Conservation (phyloP, 176 grass and related monocot genomes). For the Areca catechu region DNA sequence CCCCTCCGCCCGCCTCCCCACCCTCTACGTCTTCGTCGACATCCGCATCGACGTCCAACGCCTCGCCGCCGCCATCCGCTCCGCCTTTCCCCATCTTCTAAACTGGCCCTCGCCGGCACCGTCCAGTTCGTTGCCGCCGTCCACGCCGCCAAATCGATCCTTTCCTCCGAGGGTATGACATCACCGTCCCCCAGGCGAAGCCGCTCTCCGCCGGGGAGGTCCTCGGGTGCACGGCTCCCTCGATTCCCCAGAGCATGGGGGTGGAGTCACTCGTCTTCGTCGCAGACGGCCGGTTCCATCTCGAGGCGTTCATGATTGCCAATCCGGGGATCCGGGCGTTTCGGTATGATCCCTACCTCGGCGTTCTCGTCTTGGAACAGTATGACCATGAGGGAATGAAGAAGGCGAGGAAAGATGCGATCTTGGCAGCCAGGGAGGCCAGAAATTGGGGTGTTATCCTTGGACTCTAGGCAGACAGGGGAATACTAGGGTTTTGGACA, state of each 20-base stretch:
- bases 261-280: constrained; percentile 55
- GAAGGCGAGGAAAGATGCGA: constrained; percentile 68
- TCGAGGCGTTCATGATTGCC: constrained; percentile 94
- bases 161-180: constrained; percentile 48
- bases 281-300: constrained; percentile 82
- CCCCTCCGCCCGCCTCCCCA: constrained; percentile 66
- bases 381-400: constrained; percentile 94
- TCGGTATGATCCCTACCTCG: constrained; percentile 75
- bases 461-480: constrained; percentile 77
- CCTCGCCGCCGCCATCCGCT: constrained; percentile 45
- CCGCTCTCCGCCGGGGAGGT: constrained; percentile 81
- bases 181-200: constrained; percentile 71
- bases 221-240: constrained; percentile 73
- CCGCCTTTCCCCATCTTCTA: constrained; percentile 47
- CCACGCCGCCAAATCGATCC: constrained; percentile 63
- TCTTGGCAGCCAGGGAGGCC: constrained; percentile 52
- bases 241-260: constrained; percentile 45
- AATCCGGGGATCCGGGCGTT: constrained; percentile 75
- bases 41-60: constrained; percentile 59
- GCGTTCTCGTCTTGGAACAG: constrained; percentile 61
- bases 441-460: constrained; percentile 76
- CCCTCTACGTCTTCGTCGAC: constrained; percentile 93
- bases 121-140: constrained; percentile 80
- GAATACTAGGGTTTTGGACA: constrained; percentile 56
- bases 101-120: constrained; percentile 73